Base-by-base conservation (phyloP, 78 protist species). In the Dictyostelium citrinum region DNA sequence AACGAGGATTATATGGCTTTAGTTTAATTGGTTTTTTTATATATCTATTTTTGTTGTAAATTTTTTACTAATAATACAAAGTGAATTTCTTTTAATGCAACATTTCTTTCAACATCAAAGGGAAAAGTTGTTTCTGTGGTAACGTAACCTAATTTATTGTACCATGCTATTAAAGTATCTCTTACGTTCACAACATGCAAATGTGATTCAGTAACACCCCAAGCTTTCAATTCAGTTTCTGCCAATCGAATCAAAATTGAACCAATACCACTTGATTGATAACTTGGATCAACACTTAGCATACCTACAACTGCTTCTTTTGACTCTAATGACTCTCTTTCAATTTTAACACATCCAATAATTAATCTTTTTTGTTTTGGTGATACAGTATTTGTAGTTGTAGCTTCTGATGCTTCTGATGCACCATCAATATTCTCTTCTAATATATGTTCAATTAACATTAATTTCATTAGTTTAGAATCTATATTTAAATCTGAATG, bases 241-340 rank as follows among this genome's bases (percentile, higher is more conserved):
- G 93, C 93, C 7, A 86, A 43, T 72, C 22, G 60, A 46, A 86
- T 7, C 5, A 86, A 24, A 29, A 78, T 37, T 16, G 51, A 67
- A 31, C 93, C 93, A 41, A 86, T 67, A 4, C 91, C 91, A 17
- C 27, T 41, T 5, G 78, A 39, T 43, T 85, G 91, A 24, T 31
- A 43, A 17, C 39, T 22, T 85, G 91, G 91, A 17, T 85, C 81
- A 17, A 85, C 91, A 41, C 83, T 49, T 16, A 85, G 76, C 91
- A 85, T 85, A 17, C 91, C 91, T 58, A 85, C 27, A n/a, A 85
- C 49, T 27, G 78, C 84, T 9, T 49, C 41, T 43, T 16, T 74
- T 9, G 29, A 24, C 2, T 35, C 67, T 8, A 51, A 14, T 3
- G 72, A 43, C 27, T 76, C 83, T 85, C 91, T 85, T 11, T 85